Percentiles rank a stretch among this genome's conserved stretches.
These are phyloP conservation scores for Lanmaoa pseudosensibilis DNA, from an alignment of 768 basidiomycete genomes.

Conservation along the genomic window DNA sequence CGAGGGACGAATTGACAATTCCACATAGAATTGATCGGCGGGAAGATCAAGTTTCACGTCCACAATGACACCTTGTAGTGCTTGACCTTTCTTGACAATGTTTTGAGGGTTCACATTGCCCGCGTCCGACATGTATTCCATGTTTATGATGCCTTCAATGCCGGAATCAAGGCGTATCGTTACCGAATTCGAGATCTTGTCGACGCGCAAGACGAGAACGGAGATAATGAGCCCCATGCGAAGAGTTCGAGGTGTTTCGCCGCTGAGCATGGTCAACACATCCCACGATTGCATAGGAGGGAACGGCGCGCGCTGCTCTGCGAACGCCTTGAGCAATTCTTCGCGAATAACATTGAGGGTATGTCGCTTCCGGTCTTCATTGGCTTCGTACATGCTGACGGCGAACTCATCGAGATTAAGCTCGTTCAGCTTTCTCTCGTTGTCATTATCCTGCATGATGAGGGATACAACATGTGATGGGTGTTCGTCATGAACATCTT, in stretches of 20 bases:
- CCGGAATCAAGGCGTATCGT: slow-evolving; percentile 88
- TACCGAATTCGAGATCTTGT: slow-evolving; percentile 42
- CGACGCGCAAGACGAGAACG: slow-evolving; percentile 60
- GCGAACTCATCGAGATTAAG: slow-evolving; percentile 97
- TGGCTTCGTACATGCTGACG: slow-evolving; percentile 81
- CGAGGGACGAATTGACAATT: slow-evolving; percentile 66
- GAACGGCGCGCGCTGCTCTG: slow-evolving; percentile 72
- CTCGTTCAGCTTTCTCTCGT: slow-evolving; percentile 78
- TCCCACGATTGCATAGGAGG: slow-evolving; percentile 68
- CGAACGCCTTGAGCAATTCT: slow-evolving; percentile 79
- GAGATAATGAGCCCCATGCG: slow-evolving; percentile 80
- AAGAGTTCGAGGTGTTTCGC: slow-evolving; percentile 82
- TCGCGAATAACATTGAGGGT: slow-evolving; percentile 86
- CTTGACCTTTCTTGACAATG: slow-evolving; percentile 73
- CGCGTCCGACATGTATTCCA: slow-evolving; percentile 58
- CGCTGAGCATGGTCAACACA: slow-evolving; percentile 91
- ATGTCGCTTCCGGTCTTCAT: slow-evolving; percentile 83
- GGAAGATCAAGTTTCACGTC: slow-evolving; percentile 63
- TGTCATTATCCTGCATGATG: slow-evolving; percentile 82
- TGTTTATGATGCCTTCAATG: slow-evolving; percentile 76
- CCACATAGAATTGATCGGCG: slow-evolving; percentile 64
- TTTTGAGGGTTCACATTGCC: slow-evolving; percentile 41
- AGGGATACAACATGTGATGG: slow-evolving; percentile 85
- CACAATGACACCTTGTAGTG: slow-evolving; percentile 77
- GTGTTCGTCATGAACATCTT: slow-evolving; percentile 90